Percentiles rank a stretch among this genome's conserved stretches.
These are phyloP conservation scores for Panicum miliaceum DNA, from an alignment of 176 grass and related monocot genomes.

Conservation along the genomic window DNA sequence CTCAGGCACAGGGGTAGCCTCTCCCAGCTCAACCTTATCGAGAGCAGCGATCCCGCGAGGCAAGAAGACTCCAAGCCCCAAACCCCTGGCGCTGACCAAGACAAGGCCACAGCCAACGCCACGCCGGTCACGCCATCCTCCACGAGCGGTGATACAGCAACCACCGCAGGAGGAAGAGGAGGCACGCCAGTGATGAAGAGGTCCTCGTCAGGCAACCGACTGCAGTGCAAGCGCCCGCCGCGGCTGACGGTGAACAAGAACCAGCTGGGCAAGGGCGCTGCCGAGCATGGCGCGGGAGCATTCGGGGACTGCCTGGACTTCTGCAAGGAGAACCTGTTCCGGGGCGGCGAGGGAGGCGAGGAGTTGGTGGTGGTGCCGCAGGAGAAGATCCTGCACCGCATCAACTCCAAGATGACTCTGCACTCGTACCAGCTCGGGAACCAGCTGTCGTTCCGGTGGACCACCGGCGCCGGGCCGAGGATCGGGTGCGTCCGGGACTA, in stretches of 20 bases:
- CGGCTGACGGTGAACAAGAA: conserved; percentile 43
- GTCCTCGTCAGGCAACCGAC: conserved; percentile 48
- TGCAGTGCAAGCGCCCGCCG: conserved; percentile 49
- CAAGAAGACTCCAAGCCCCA: conserved; percentile 34
- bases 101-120: not conserved
- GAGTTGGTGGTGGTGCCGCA: conserved; percentile 49
- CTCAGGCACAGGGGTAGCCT: conserved; percentile 30
- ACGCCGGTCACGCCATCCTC: not conserved
- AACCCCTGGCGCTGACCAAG: not conserved
- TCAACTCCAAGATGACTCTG: conserved; percentile 76
- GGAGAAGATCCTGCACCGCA: conserved; percentile 79
- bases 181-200: conserved; percentile 41
- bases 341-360: conserved; percentile 35
- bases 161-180: not conserved
- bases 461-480: conserved; percentile 69
- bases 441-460: conserved; percentile 86
- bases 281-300: conserved; percentile 37
- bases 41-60: conserved; percentile 24
- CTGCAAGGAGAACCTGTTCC: conserved; percentile 69
- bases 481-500: conserved; percentile 92
- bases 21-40: conserved; percentile 35
- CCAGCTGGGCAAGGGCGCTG: conserved; percentile 20
- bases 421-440: conserved; percentile 87
- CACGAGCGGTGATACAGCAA: not conserved
- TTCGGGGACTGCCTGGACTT: conserved; percentile 54